Conservation (phyloP, 306 rosid genomes). For the Inga oerstediana region DNA sequence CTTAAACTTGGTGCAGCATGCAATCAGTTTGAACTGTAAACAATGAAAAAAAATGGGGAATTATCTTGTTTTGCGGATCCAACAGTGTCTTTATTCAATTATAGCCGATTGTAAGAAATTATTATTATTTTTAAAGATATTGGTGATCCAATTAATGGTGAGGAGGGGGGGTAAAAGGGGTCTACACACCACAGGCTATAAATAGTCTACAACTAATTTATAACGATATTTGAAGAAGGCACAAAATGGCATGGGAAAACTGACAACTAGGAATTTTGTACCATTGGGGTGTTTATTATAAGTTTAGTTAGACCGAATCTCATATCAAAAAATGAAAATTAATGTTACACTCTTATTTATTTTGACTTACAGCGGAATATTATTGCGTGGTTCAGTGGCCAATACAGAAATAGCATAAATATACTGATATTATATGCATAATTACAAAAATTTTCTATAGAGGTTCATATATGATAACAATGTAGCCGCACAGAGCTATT, state of each 20-base stretch:
- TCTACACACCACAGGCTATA: neutral
- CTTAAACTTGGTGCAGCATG: neutral
- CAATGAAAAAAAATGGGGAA: neutral
- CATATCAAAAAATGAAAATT: no score
- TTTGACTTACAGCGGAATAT: no score
- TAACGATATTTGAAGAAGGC: neutral
- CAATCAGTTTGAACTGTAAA: neutral
- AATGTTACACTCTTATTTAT: no score
- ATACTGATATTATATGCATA: no score
- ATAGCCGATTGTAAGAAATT: neutral
- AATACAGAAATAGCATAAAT: no score
- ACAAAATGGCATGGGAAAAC: slow-evolving; percentile 1
- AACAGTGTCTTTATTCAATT: neutral
- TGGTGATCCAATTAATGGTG: slow-evolving; percentile 20
- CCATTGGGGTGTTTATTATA: no score
- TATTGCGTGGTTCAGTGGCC: no score
- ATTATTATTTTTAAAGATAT: neutral
- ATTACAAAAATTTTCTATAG: no score
- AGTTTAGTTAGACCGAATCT: no score
- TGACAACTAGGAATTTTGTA: neutral
- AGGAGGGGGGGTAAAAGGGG: neutral
- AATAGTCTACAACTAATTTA: slow-evolving; percentile 4
- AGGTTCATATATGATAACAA: no score
- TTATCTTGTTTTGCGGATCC: neutral
- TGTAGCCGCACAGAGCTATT: no score